Base-by-base conservation (phyloP, 352 stramenopile genomes). In the Phytophthora citricola region DNA sequence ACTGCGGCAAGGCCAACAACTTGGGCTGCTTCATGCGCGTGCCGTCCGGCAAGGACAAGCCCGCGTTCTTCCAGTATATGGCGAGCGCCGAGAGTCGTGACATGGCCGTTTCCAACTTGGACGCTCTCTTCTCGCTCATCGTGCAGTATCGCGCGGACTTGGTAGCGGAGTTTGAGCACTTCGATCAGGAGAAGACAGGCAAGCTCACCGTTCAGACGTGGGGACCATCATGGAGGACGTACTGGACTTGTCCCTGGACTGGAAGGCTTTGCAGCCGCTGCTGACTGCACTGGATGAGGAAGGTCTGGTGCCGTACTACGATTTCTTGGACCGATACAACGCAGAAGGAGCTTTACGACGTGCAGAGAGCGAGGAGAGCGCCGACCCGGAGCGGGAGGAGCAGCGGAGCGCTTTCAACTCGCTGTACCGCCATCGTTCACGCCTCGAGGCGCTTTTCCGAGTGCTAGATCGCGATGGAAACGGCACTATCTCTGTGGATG, bases 11-110 rank as follows among this genome's bases (percentile, higher is more conserved):
- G 51, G 84, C 86, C 29, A 94, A 95, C 60, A 95, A 94, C 56
- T 70, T 94, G 4, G 87, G 87, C 38, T 94, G 85, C 54, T 95
- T 93, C 55, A 93, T 95, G 78, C 87, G 84, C 20, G 87, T 95
- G 34, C 85, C 85, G 22, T 78, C 81, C 20, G 81, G 78, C 32
- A 75, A 81, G 31, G 82, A 81, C 40, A 95, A 93, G 58, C 87
- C 87, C 9, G 85, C 83, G 5, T 95, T 95, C 59, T 93, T 95
- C 67, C 87, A 95, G 75, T 95, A 93, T 66, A 95, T 94, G 85
- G 87, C 87, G 9, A 93, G 79, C 26, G 79, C 81, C 12, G 85
- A 92, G 64, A 88, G 85, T 57, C 85, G 85, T 12, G 87, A 95
- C 44, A 90, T 94, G 73, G 87, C 69, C 3, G 73, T 92, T 15